Percentiles rank a stretch among this genome's conserved stretches.
phyloP scores from a whole-genome alignment of 2,329 filamentous ascomycete genomes.

The Tolypocladium guangdongense region DNA sequence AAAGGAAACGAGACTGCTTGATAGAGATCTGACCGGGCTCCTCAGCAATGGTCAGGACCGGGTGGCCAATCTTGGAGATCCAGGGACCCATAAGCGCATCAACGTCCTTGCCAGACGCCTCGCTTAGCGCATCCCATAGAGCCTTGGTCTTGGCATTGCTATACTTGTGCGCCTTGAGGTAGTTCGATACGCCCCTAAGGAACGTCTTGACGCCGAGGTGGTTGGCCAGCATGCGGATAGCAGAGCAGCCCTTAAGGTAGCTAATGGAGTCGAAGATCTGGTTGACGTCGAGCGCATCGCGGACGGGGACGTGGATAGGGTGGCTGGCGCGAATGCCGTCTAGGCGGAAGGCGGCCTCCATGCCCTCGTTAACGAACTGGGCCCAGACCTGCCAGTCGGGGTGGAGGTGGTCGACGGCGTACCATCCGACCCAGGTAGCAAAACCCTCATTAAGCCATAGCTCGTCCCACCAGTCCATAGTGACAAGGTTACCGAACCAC shows the following conservation, averaged over 20 bases:
- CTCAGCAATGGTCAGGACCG: slow-evolving; percentile 77
- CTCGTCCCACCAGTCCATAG: slow-evolving; percentile 96
- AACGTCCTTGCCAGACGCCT: slow-evolving; percentile 81
- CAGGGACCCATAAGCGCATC: slow-evolving; percentile 82
- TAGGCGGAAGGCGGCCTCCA: slow-evolving; percentile 82
- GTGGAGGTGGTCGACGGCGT: slow-evolving; percentile 81
- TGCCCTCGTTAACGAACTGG: slow-evolving; percentile 91
- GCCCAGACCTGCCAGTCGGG: slow-evolving; percentile 98
- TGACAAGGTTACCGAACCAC: slow-evolving; percentile 92
- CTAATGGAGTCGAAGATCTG: slow-evolving; percentile 97
- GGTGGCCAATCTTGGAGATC: slow-evolving; percentile 94
- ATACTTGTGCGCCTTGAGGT: slow-evolving; percentile 81
- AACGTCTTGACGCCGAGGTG: slow-evolving; percentile 84
- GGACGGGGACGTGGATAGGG: slow-evolving; percentile 90
- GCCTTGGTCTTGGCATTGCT: slow-evolving; percentile 85
- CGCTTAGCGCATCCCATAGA: slow-evolving; percentile 78
- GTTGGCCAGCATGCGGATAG: slow-evolving; percentile 90
- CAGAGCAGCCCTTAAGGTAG: slow-evolving; percentile 92
- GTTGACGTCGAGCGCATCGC: slow-evolving; percentile 88
- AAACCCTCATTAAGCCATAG: slow-evolving; percentile 95
- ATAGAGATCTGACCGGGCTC: slow-evolving; percentile 72
- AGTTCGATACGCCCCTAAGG: slow-evolving; percentile 78
- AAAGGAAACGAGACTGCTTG: slow-evolving; percentile 81
- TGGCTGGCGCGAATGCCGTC: slow-evolving; percentile 88
- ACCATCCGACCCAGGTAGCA: slow-evolving; percentile 96